Evolutionary conservation across 169 alveolate species (phyloP), one percentile per base, ranked within the genome.

Genomic region (Plasmodium gallinaceum): DNA sequence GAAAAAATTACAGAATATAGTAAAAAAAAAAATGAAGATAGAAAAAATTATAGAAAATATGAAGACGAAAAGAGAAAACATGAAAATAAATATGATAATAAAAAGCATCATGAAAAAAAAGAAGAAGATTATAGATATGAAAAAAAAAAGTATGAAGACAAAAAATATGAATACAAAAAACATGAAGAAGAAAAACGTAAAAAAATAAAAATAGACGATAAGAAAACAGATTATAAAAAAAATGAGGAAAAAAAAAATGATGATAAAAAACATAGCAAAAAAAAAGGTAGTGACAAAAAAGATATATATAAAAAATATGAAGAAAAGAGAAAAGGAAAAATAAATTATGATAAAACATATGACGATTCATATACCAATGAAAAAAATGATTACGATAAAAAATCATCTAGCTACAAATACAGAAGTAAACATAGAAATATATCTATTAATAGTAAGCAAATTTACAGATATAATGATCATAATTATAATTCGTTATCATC

Each of bases 261-360:
- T 7, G 69, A 65, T 0, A 64, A 52, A 65, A 78, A 57, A 26
- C 37, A 65, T 16, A 18, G 45, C 24, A n/a, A 16, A 48, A 62
- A 70, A 32, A 83, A 39, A 43, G 7, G 66, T 14, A 43, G 16
- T 54, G 91, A 62, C 0, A 48, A 66, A 42, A 83, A 60, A 62
- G 73, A 70, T 37, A 4, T 39, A 12, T 18, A 64, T 43, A 70
- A 61, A 32, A 54, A 26, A 42, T 37, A 54, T 8, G 71, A 73
- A 14, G 86, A 73, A 52, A 73, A 73, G 57, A 73, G 70, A 57
- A 73, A 52, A 37, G 86, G 70, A 12, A 73, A 73, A 73, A 52
- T 18, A 26, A 42, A 26, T 14, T 14, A 57, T 42, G 78, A 69
- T 46, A 69, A 24, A 20, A 69, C 16, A 43, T 46, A 65, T 58